Conservation (phyloP, 441 rosid species). For the Brassica hybrid region DNA sequence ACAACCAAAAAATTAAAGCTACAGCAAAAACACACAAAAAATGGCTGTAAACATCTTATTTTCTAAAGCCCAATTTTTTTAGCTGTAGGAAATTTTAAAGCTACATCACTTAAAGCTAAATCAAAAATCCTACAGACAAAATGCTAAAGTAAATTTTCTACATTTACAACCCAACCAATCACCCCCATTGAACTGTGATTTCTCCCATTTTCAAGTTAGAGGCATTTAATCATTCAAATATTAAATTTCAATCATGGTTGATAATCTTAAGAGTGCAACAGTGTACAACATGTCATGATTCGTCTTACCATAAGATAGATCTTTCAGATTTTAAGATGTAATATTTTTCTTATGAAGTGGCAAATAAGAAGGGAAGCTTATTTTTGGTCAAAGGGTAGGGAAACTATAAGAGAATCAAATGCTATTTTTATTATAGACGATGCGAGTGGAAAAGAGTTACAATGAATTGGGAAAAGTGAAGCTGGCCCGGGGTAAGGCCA, state of each 20-base stretch:
- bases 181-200: constrained; percentile 3
- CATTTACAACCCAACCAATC: too few relatives aligned
- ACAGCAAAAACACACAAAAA: too few relatives aligned
- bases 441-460: constrained; percentile 25
- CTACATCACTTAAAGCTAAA: too few relatives aligned
- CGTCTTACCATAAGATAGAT: neutral
- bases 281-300: neutral
- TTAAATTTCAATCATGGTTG: neutral
- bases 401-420: neutral
- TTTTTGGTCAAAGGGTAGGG: neutral
- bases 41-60: too few relatives aligned
- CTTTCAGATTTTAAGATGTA: neutral
- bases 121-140: too few relatives aligned
- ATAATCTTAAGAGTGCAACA: neutral
- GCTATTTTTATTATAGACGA: constrained; percentile 4
- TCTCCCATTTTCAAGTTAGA: neutral
- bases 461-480: constrained; percentile 23
- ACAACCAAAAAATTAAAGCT: too few relatives aligned
- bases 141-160: too few relatives aligned
- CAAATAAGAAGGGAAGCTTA: neutral
- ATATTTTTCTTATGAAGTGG: constrained; percentile 7
- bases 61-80: too few relatives aligned
- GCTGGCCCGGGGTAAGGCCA: constrained; percentile 34
- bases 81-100: too few relatives aligned
- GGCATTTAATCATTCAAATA: neutral